Percentiles rank a stretch among this genome's conserved stretches.
Conservation (phyloP, 163 green algal genomes). For the Scenedesmus sp. region DNA sequence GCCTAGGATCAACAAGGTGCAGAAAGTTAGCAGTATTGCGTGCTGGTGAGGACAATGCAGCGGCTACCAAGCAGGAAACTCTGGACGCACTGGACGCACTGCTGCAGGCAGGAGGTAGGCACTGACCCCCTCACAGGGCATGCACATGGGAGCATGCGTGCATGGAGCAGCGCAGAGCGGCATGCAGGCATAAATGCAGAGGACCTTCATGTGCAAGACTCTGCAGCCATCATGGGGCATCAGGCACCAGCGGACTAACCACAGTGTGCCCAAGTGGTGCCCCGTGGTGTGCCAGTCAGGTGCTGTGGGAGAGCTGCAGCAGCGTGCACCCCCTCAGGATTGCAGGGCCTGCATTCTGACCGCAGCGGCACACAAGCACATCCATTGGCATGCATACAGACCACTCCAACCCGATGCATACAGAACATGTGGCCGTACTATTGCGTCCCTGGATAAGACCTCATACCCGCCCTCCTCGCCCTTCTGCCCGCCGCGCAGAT, state of each 20-base stretch:
- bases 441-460: too few species aligned
- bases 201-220: not conserved
- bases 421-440: not conserved
- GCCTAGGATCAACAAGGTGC: not conserved
- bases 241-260: not conserved
- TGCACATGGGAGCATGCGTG: not conserved
- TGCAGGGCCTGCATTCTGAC: too few species aligned
- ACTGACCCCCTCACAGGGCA: not conserved
- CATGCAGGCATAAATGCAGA: not conserved
- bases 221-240: not conserved
- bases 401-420: not conserved
- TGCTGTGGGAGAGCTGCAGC: not conserved
- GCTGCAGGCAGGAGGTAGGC: not conserved
- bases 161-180: not conserved
- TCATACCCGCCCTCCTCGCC: too few species aligned
- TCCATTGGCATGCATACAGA: not conserved
- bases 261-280: not conserved
- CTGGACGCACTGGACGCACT: not conserved
- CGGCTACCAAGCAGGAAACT: slow-evolving; percentile 3
- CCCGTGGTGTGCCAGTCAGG: not conserved
- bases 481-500: not conserved
- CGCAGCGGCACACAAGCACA: not conserved
- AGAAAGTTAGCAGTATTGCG: not conserved
- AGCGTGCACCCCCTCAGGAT: too few species aligned
- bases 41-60: not conserved